Conservation (phyloP, 371 early-diverging fungal species). For the Mucor piriformis region DNA sequence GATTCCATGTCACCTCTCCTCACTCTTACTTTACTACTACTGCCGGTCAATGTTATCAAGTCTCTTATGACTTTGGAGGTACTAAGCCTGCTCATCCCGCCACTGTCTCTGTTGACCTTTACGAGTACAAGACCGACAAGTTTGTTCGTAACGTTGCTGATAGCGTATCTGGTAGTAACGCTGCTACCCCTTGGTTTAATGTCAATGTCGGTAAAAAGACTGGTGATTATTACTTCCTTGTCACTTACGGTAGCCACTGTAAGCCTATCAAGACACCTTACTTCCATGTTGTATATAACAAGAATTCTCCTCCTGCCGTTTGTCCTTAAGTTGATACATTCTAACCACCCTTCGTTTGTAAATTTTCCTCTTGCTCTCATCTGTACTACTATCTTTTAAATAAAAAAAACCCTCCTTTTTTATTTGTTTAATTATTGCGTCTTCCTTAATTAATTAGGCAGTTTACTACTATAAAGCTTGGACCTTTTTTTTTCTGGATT, state of each 20-base stretch:
- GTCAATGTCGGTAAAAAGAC: constrained; percentile 18
- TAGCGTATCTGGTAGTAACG: constrained; percentile 10
- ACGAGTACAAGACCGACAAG: constrained; percentile 22
- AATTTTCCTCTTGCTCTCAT: no score
- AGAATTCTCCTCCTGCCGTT: constrained; percentile 31
- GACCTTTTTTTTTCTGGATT: no score
- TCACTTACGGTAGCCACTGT: constrained; percentile 25
- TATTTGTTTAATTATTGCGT: no score
- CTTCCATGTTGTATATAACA: constrained; percentile 32
- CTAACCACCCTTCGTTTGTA: no score
- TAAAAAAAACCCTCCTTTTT: no score
- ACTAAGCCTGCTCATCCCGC: constrained; percentile 10
- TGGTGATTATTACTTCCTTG: constrained; percentile 34
- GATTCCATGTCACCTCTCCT: constrained; percentile 40
- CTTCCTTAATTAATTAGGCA: no score
- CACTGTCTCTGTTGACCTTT: constrained; percentile 23
- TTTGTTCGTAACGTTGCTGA: constrained; percentile 14
- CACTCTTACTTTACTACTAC: constrained; percentile 30
- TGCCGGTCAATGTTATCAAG: constrained; percentile 37
- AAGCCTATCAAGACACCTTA: constrained; percentile 20
- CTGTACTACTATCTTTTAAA: no score
- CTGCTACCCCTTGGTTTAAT: constrained; percentile 25
- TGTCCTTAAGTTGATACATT: background rate
- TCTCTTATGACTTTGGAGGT: constrained; percentile 29
- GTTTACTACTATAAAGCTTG: no score